Base-by-base conservation (phyloP, 78 protist genomes). In the Cyanophora paradoxa region DNA sequence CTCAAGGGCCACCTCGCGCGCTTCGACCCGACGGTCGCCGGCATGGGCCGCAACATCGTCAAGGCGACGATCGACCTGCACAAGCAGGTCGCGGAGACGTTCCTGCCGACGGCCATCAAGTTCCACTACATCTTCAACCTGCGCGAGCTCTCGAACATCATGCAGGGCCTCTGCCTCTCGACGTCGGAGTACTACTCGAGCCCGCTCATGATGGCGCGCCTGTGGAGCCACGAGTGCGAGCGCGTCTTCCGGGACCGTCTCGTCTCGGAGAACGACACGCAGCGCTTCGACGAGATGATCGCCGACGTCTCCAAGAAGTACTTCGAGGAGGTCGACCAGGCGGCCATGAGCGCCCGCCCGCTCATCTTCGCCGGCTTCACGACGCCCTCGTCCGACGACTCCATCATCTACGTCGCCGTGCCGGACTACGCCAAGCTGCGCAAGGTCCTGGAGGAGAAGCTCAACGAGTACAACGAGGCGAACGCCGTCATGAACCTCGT, bases 121-220 rank as follows among this genome's bases (percentile, higher is more conserved):
- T 92, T 92, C 87, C 96, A 92, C 79, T 92, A 92, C 80, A 67
- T 78, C 65, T 92, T 87, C 85, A 92, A 92, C 77, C 56, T 92
- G 58, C 85, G 96, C 33, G 92, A 88, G 24, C 33, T 91, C n/a
- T 59, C 77, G 7, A 50, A 36, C 58, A 30, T 88, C 33, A 41
- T 80, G 74, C 83, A 62, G 48, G 93, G 88, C 26, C 34, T 92
- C 31, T 16, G 10, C 61, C 46, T 1, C 19, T 13, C 62, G 26
- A 0, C 0, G 69, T 44, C 75, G 8, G 58, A 64, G 62, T 20
- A 36, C 64, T 20, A 63, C 63, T 8, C 34, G 33, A 76, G 17
- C 4, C 58, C 77, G n/a, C 3, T 36, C 26, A 2, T 20, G 61
- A 7, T 89, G 16, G 69, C 36, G 8, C 79, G 92, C 30, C 81